These are phyloP conservation scores for Viola pubescens DNA, from an alignment of 441 rosid genomes.

Conservation along the genomic window DNA sequence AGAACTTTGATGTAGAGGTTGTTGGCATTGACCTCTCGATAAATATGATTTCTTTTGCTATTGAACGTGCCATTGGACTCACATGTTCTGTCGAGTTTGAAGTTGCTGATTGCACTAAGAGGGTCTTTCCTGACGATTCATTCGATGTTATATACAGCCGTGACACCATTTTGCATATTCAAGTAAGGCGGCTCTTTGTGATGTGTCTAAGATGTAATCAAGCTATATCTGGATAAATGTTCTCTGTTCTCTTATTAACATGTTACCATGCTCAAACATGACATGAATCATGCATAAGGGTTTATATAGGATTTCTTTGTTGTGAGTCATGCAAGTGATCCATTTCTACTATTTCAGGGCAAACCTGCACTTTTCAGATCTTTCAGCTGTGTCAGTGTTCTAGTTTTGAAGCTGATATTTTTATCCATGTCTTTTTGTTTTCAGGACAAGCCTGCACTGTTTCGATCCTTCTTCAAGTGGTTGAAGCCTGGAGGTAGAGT, in stretches of 20 bases:
- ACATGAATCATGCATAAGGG: no score
- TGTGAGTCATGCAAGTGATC: no score
- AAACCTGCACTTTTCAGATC: no score
- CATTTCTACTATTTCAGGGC: no score
- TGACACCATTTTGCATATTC: conserved; percentile 88
- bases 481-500: conserved; percentile 94
- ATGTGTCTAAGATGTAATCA: not conserved
- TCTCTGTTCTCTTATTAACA: no score
- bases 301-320: no score
- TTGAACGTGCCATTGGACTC: conserved; percentile 91
- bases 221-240: no score
- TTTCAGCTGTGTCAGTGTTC: not conserved
- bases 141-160: conserved; percentile 96
- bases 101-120: conserved; percentile 92
- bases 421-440: not conserved
- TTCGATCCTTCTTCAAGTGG: conserved; percentile 88
- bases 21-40: conserved; percentile 89
- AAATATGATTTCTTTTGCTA: conserved; percentile 90
- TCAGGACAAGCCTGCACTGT: conserved; percentile 90
- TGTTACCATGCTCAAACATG: no score
- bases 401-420: not conserved
- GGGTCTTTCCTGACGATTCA: conserved; percentile 57
- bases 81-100: conserved; percentile 84
- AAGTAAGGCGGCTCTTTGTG: conserved; percentile 27
- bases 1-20: conserved; percentile 74